Evolutionary conservation across 2,329 filamentous ascomycete species (phyloP).

Genomic region (Metarhizium album): DNA sequence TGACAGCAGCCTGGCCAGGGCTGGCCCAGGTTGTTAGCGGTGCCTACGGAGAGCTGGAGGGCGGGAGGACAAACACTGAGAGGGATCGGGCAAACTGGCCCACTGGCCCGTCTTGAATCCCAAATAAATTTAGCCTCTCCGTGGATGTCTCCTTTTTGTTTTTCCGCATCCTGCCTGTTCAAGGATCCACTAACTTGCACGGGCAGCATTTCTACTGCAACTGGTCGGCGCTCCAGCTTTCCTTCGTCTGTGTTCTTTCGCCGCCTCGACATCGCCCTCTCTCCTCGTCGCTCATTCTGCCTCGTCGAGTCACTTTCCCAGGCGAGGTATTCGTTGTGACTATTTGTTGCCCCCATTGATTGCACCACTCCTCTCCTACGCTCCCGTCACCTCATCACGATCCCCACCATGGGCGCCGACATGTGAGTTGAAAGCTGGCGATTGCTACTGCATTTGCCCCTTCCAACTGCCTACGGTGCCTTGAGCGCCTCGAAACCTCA

Average conservation of each 20-base stretch:
- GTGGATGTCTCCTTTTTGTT: constrained; percentile 20
- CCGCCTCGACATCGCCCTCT: constrained; percentile 6
- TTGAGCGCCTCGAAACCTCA: background rate
- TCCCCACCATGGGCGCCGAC: constrained; percentile 29
- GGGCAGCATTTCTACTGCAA: constrained; percentile 17
- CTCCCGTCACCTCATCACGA: constrained; percentile 6
- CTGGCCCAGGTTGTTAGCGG: too few relatives aligned
- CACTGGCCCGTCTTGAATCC: constrained; percentile 18
- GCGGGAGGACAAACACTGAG: too few relatives aligned
- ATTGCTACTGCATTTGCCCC: background rate
- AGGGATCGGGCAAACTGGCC: too few relatives aligned
- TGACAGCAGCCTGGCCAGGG: background rate
- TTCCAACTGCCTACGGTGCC: background rate
- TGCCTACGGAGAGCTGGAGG: too few relatives aligned
- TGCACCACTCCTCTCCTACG: constrained; percentile 4
- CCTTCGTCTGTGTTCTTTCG: constrained; percentile 12
- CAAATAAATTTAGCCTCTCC: constrained; percentile 31
- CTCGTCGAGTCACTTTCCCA: constrained; percentile 9
- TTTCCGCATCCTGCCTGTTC: constrained; percentile 4
- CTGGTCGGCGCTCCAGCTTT: constrained; percentile 11
- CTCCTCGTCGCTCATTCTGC: constrained; percentile 1
- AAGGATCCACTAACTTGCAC: constrained; percentile 6
- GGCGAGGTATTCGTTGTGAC: constrained; percentile 10
- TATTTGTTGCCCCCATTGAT: constrained; percentile 1
- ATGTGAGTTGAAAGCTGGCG: constrained; percentile 20